Percentiles rank a stretch among this genome's conserved stretches.
phyloP scores from a whole-genome alignment of 176 grass and related monocot genomes.

The Aegilops sharonensis region DNA sequence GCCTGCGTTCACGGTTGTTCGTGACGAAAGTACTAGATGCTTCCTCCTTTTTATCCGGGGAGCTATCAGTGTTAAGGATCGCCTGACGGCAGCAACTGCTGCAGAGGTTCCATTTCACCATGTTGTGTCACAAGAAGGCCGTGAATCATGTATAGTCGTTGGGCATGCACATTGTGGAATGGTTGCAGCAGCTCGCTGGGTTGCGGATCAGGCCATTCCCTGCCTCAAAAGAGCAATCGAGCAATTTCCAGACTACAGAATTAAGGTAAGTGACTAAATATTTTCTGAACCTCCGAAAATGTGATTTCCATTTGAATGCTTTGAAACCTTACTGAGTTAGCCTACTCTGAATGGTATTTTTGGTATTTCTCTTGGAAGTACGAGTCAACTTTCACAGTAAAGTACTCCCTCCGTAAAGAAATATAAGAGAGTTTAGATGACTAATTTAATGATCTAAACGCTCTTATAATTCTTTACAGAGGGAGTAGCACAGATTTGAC shows the following conservation, averaged over 20 bases:
- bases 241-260: conserved; percentile 52
- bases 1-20: conserved; percentile 64
- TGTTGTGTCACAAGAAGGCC: conserved; percentile 43
- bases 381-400: neutral
- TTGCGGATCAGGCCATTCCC: conserved; percentile 55
- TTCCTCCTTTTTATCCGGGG: conserved; percentile 78
- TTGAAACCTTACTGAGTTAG: neutral
- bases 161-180: conserved; percentile 82
- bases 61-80: conserved; percentile 60
- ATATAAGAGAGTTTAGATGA: too few relatives aligned
- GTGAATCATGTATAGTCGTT: conserved; percentile 37
- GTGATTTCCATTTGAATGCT: neutral
- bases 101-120: conserved; percentile 76
- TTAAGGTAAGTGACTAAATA: conserved; percentile 50
- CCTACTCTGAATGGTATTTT: neutral
- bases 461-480: too few relatives aligned
- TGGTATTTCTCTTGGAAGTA: neutral
- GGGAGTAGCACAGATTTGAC: neutral
- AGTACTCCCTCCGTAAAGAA: too few relatives aligned
- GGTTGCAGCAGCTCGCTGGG: conserved; percentile 78
- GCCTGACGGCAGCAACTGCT: conserved; percentile 58
- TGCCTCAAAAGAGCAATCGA: conserved; percentile 50
- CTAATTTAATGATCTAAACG: too few relatives aligned
- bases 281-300: neutral
- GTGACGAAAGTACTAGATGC: conserved; percentile 49